These are phyloP conservation scores for Akebia trifoliata DNA, from an alignment of 164 flowering plant species.

Conservation along the genomic window DNA sequence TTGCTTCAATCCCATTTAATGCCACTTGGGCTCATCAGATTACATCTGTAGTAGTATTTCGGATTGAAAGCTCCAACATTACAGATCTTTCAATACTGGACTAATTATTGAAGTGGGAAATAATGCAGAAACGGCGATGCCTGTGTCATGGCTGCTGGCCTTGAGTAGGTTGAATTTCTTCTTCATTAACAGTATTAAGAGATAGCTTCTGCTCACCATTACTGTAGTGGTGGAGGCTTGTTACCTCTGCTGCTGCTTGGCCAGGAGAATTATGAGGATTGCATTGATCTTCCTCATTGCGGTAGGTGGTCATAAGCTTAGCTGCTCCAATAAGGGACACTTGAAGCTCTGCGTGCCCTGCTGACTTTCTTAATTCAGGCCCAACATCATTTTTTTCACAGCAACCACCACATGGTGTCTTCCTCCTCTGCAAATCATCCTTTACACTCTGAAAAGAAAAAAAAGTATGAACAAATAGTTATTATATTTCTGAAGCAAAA, in stretches of 20 bases:
- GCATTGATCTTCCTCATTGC: slow-evolving; percentile 21
- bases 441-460: slow-evolving; percentile 47
- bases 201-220: slow-evolving; percentile 25
- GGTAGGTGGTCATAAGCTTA: slow-evolving; percentile 17
- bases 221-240: slow-evolving; percentile 15
- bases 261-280: slow-evolving; percentile 21
- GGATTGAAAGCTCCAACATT: no score
- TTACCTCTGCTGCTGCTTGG: slow-evolving; percentile 18
- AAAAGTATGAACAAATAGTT: neutral
- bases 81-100: no score
- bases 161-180: slow-evolving; percentile 28
- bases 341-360: slow-evolving; percentile 56
- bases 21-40: no score
- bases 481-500: neutral
- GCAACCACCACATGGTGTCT: slow-evolving; percentile 21
- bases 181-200: slow-evolving; percentile 24
- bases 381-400: slow-evolving; percentile 21
- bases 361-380: slow-evolving; percentile 29
- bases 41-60: no score
- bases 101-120: neutral
- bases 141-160: slow-evolving; percentile 14
- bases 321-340: slow-evolving; percentile 41
- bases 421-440: slow-evolving; percentile 57
- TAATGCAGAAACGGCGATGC: no score
- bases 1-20: no score